Conservation (phyloP, 2,329 filamentous ascomycete genomes). For the Fusarium vanettenii region DNA sequence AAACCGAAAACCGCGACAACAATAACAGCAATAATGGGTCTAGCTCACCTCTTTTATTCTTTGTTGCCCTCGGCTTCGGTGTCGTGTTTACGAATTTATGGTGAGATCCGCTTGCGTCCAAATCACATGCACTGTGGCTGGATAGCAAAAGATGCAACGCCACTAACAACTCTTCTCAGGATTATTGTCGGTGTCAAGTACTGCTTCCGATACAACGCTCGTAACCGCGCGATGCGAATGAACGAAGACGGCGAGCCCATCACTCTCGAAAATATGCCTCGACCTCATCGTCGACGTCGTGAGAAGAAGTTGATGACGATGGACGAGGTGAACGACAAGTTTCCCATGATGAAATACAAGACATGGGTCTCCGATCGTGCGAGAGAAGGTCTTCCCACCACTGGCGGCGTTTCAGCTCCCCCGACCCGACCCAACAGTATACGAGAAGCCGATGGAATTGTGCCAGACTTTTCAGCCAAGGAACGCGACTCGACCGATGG, state of each 20-base stretch:
- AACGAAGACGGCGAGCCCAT: constrained; percentile 89
- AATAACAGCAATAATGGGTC: constrained; percentile 45
- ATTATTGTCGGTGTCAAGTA: constrained; percentile 99
- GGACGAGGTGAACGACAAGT: constrained; percentile 98
- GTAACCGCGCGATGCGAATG: constrained; percentile 82
- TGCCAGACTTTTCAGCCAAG: constrained; percentile 58
- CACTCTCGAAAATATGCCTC: constrained; percentile 84
- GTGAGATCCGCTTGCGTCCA: constrained; percentile 64
- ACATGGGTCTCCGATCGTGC: constrained; percentile 88
- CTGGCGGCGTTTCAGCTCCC: constrained; percentile 83
- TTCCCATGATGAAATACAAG: constrained; percentile 97
- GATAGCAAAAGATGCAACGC: not conserved
- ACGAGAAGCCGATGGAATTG: constrained; percentile 71
- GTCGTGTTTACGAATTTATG: constrained; percentile 99
- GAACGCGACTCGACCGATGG: constrained; percentile 59
- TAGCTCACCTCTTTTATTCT: constrained; percentile 72
- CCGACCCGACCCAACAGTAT: constrained; percentile 80
- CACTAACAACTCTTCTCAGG: constrained; percentile 65
- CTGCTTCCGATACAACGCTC: constrained; percentile 97
- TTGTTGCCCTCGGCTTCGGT: constrained; percentile 94
- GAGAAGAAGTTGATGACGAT: constrained; percentile 99
- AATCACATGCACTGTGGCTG: constrained; percentile 2
- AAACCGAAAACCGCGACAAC: constrained; percentile 12
- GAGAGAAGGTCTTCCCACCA: constrained; percentile 83
- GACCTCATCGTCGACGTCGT: constrained; percentile 85